Evolutionary conservation across 768 basidiomycete genomes (phyloP), one percentile per base, ranked within the genome.

Genomic region (Stropharia rugosoannulata): DNA sequence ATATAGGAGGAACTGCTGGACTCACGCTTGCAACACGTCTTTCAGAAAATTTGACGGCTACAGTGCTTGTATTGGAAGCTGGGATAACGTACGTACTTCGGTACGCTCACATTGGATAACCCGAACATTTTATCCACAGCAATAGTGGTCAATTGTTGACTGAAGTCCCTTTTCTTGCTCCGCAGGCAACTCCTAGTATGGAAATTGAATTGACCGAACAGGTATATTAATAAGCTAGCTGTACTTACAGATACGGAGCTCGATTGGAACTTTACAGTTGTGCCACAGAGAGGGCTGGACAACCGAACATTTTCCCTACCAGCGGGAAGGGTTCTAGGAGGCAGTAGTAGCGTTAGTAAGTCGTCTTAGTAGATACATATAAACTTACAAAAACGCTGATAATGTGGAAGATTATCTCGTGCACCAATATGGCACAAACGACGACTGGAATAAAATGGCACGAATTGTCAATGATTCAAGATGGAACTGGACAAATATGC

Each of bases 1-100:
- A 6, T n/a, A 9, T 37, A 65, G 64, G 55, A 19, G 80, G 79
- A 18, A 75, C 73, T 15, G 78, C 78, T 1, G 78, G 80, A 0
- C 73, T 75, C 47, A 75, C 77, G 4, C 62, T 81, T 10, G 80
- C 79, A 5, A 73, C 68, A 12, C 71, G 79, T 39, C 66, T 81
- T 25, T 69, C 77, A 0, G 78, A 80, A 57, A 64, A 73, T 42
- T 38, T 68, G 1, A 62, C 64, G 1, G 27, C 70, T 0, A 68
- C 64, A 0, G 76, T 80, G 22, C 70, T 81, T 25, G 63, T 80
- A 15, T 61, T 81, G 39, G 74, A 75, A 55, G 73, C 74, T 4
- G 74, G 74, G 6, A 44, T 53, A 32, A 62, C 54, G 72, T 73
- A 41, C 10, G 55, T 25, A 19, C 13, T 15, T 5, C 1, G 29